Conservation (phyloP, 148 eudicot genomes). For the Arbutus unedo region DNA sequence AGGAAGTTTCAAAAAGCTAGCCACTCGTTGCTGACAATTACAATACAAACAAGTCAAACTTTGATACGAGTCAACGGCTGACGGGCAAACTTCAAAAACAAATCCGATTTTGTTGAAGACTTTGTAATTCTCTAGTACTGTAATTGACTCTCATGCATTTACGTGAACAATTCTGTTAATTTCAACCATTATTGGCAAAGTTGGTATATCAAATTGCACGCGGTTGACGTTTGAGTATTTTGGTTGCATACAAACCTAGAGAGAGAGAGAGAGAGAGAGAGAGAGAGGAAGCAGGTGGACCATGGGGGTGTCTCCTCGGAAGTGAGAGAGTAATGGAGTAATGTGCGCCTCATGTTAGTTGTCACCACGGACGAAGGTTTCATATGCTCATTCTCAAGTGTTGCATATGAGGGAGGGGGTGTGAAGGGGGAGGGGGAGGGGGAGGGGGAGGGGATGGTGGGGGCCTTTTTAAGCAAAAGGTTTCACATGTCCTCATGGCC, state of each 20-base stretch:
- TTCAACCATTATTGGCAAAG: background rate
- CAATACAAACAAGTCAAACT: background rate
- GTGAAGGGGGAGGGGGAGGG: background rate
- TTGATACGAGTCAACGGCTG: background rate
- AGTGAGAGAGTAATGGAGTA: slow-evolving; percentile 24
- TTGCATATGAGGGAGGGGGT: background rate
- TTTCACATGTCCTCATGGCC: slow-evolving; percentile 42
- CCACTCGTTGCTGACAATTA: background rate
- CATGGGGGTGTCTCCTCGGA: slow-evolving; percentile 24
- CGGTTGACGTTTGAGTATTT: slow-evolving; percentile 12
- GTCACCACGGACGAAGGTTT: slow-evolving; percentile 22
- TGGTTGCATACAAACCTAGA: too few relatives aligned
- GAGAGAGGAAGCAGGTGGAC: slow-evolving; percentile 35
- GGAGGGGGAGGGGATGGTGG: slow-evolving; percentile 22
- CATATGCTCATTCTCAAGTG: slow-evolving; percentile 18
- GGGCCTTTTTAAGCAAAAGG: slow-evolving; percentile 19
- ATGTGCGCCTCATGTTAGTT: slow-evolving; percentile 42
- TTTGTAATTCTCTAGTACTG: background rate
- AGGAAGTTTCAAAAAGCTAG: background rate
- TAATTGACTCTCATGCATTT: background rate
- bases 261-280: background rate
- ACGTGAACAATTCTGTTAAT: background rate
- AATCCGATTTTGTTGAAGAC: background rate
- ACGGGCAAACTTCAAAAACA: background rate
- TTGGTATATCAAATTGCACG: slow-evolving; percentile 19